These are phyloP conservation scores for Boletus sp. DNA, from an alignment of 768 basidiomycete species.

Conservation along the genomic window DNA sequence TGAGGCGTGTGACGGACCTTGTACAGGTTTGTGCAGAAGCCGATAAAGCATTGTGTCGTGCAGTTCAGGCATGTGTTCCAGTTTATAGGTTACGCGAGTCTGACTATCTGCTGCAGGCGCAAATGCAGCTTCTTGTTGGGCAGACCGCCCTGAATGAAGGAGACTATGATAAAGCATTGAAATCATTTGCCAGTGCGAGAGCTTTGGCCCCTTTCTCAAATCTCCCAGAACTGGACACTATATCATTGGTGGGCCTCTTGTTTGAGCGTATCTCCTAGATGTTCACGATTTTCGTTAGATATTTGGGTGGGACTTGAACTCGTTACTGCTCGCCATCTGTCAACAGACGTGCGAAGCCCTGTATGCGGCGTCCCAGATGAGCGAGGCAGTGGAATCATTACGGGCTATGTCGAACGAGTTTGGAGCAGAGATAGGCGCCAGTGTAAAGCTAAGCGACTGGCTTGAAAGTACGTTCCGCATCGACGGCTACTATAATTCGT, in stretches of 20 bases:
- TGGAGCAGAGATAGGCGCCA: too few relatives aligned
- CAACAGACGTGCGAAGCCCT: background rate
- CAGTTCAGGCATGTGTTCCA: background rate
- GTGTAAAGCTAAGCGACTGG: too few relatives aligned
- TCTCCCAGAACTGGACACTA: background rate
- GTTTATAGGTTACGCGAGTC: background rate
- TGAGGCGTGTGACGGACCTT: background rate
- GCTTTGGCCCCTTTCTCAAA: background rate
- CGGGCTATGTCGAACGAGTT: background rate
- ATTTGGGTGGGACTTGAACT: background rate
- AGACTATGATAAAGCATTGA: background rate
- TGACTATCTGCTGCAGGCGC: background rate
- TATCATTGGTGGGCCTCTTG: background rate
- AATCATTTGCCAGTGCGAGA: background rate
- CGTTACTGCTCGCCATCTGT: background rate
- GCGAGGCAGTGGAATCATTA: background rate
- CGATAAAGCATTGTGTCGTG: background rate
- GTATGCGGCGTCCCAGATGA: background rate
- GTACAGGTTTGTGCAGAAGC: background rate
- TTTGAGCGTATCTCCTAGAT: background rate
- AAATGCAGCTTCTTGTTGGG: background rate
- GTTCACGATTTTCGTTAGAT: background rate
- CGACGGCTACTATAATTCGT: background rate
- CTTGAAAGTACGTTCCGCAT: too few relatives aligned
- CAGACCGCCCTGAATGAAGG: background rate